Conservation (phyloP, 2,329 filamentous ascomycete genomes). For the Myotisia sp. region DNA sequence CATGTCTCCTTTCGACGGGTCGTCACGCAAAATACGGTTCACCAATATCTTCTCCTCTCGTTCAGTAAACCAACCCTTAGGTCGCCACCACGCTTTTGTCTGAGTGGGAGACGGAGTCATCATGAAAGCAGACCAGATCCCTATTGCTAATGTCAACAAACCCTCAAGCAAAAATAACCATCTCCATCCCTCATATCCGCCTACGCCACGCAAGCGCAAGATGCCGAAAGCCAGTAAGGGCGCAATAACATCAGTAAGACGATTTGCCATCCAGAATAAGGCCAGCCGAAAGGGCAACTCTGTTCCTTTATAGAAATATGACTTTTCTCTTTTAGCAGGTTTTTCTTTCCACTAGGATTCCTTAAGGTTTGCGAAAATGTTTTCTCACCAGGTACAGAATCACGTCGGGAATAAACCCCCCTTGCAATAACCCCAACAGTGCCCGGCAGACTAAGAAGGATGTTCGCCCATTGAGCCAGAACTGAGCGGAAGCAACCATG, state of each 20-base stretch:
- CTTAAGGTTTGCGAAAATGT: not conserved
- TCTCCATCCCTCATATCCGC: constrained; percentile 26
- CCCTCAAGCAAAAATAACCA: constrained; percentile 45
- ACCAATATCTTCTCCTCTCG: constrained; percentile 49
- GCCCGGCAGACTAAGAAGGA: constrained; percentile 2
- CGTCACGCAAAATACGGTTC: constrained; percentile 40
- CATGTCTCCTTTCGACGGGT: constrained; percentile 25
- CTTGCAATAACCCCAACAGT: constrained; percentile 18
- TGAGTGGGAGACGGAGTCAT: constrained; percentile 42
- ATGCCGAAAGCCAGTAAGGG: too few species aligned
- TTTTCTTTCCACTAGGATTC: not conserved
- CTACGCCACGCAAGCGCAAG: too few species aligned
- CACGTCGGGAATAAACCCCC: constrained; percentile 49
- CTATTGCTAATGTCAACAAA: constrained; percentile 39
- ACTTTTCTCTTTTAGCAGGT: constrained; percentile 38
- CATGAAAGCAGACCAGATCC: constrained; percentile 39
- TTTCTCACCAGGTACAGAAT: constrained; percentile 35
- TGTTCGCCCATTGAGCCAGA: constrained; percentile 1
- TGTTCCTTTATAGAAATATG: too few species aligned
- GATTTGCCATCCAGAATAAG: too few species aligned
- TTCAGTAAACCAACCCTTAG: constrained; percentile 48
- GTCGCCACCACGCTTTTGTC: constrained; percentile 41
- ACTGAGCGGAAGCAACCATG: too few species aligned
- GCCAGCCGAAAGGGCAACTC: too few species aligned
- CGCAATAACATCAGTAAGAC: too few species aligned